Evolutionary conservation across 352 stramenopile species (phyloP).

Genomic region (Globisporangium mamillatum): DNA sequence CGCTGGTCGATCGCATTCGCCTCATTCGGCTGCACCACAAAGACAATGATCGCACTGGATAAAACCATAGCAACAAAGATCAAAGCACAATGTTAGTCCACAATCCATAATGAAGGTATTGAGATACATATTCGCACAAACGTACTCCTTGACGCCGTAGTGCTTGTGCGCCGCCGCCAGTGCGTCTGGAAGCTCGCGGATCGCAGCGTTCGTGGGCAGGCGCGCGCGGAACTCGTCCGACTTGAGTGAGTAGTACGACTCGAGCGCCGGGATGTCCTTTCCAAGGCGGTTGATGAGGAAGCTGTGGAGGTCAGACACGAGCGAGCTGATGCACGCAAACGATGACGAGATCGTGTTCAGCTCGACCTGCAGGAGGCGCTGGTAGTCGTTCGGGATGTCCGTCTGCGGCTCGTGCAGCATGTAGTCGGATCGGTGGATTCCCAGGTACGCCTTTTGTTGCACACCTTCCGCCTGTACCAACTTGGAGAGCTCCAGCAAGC

Average conservation of each 20-base stretch:
- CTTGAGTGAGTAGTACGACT: constrained; percentile 48
- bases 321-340: constrained; percentile 94
- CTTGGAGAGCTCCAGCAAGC: constrained; percentile 78
- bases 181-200: constrained; percentile 62
- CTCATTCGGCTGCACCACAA: constrained; percentile 90
- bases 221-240: constrained; percentile 34
- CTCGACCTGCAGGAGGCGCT: constrained; percentile 93
- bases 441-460: constrained; percentile 83
- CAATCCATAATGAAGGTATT: neutral
- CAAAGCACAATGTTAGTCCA: neutral
- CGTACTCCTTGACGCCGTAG: constrained; percentile 70
- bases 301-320: constrained; percentile 91
- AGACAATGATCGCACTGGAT: constrained; percentile 76
- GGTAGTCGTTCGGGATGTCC: constrained; percentile 30
- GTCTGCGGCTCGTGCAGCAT: constrained; percentile 89
- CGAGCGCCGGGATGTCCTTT: constrained; percentile 43
- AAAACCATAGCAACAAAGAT: neutral
- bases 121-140: neutral
- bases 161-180: constrained; percentile 64
- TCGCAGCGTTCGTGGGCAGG: constrained; percentile 68
- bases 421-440: constrained; percentile 93
- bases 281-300: constrained; percentile 57
- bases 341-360: constrained; percentile 98
- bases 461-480: constrained; percentile 61
- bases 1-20: constrained; percentile 92